phyloP scores from a whole-genome alignment of 108 stramenopile genomes.

The Nitzschia sp. region DNA sequence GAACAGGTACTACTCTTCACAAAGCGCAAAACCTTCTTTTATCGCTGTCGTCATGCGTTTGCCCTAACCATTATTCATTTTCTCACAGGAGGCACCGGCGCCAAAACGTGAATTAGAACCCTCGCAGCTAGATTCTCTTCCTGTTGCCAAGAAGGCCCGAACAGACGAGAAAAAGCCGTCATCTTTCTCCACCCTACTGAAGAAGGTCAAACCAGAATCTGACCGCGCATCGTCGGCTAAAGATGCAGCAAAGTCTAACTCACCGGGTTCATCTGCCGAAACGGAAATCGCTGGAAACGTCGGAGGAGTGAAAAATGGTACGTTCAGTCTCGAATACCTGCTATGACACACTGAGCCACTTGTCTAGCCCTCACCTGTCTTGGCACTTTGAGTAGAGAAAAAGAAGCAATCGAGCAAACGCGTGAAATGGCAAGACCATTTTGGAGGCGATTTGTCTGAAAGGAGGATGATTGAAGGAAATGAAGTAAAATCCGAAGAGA shows the following conservation, averaged over 20 bases:
- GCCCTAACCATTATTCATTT: no score
- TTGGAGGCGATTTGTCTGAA: constrained; percentile 56
- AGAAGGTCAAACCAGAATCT: constrained; percentile 43
- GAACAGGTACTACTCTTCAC: constrained; percentile 29
- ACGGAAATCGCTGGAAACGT: no score
- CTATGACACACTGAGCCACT: no score
- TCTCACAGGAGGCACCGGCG: background rate
- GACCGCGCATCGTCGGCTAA: constrained; percentile 10
- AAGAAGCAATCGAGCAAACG: constrained; percentile 42
- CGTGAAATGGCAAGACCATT: constrained; percentile 82
- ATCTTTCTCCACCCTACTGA: constrained; percentile 63
- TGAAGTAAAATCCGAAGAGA: constrained; percentile 23
- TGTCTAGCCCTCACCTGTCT: no score
- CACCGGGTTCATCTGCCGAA: background rate
- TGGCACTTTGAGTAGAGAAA: constrained; percentile 1
- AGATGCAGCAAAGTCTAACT: background rate
- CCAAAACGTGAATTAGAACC: constrained; percentile 18
- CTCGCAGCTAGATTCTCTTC: background rate
- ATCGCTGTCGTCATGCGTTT: no score
- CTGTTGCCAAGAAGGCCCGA: constrained; percentile 26
- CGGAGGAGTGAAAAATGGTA: constrained; percentile 5
- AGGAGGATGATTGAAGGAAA: constrained; percentile 33
- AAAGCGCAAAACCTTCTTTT: background rate
- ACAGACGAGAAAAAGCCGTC: constrained; percentile 41
- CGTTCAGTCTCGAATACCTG: no score